phyloP scores from a whole-genome alignment of 192 early-diverging fungal genomes.

The Umbelopsis isabellina region DNA sequence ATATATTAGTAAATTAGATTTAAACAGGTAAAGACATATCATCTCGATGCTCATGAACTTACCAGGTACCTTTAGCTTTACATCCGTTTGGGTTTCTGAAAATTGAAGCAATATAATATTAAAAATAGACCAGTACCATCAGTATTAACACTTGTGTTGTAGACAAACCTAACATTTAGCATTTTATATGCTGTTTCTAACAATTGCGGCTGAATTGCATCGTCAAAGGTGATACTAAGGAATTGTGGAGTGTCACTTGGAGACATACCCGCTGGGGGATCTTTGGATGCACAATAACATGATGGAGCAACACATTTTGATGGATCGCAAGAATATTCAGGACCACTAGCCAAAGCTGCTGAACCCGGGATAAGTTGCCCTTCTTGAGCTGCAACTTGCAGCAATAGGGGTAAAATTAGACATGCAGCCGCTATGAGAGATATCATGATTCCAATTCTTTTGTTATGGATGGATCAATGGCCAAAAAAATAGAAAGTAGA shows the following conservation, averaged over 20 bases:
- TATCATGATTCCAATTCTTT: no score
- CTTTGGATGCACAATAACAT: constrained; percentile 53
- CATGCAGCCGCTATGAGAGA: no score
- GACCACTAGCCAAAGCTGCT: background rate
- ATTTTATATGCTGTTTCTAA: constrained; percentile 31
- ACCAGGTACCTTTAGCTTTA: constrained; percentile 60
- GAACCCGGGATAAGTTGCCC: constrained; percentile 13
- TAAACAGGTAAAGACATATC: background rate
- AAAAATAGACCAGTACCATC: background rate
- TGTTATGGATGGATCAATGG: no score
- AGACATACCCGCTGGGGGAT: constrained; percentile 48
- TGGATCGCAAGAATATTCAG: constrained; percentile 44
- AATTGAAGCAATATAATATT: constrained; percentile 1
- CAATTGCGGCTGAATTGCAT: constrained; percentile 52
- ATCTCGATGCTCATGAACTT: background rate
- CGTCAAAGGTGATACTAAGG: constrained; percentile 64
- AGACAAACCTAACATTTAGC: constrained; percentile 35
- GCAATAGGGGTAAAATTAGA: no score
- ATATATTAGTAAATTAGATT: background rate
- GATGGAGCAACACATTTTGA: constrained; percentile 46
- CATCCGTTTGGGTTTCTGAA: constrained; percentile 63
- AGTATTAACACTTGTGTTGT: no score
- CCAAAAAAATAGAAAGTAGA: no score
- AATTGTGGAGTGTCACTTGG: constrained; percentile 59
- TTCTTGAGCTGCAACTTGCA: constrained; percentile 31